Percentiles rank a stretch among this genome's conserved stretches.
Evolutionary conservation across 208 protist genomes (phyloP).

Genomic region (Phytomonas sp.): DNA sequence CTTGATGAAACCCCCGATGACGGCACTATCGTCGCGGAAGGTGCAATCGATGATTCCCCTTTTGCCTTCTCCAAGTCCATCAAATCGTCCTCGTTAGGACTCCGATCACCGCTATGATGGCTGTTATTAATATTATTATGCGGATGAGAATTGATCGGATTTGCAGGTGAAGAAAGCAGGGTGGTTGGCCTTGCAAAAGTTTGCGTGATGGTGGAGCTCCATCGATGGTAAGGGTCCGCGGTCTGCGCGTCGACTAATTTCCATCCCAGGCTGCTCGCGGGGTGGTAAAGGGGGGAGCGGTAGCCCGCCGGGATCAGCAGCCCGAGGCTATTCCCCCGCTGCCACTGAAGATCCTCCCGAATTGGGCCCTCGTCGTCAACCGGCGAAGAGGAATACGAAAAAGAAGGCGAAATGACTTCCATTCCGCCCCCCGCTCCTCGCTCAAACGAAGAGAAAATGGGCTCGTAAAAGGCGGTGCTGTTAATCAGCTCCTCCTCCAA

Average conservation of each 20-base stretch:
- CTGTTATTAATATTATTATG: slow-evolving; percentile 6
- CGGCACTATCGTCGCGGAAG: background rate
- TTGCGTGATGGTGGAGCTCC: slow-evolving; percentile 19
- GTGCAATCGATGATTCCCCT: background rate
- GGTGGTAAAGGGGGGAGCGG: slow-evolving; percentile 26
- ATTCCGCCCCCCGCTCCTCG: slow-evolving; percentile 1
- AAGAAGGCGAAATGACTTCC: background rate
- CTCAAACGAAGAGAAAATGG: background rate
- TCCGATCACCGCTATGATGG: slow-evolving; percentile 3
- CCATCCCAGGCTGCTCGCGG: background rate
- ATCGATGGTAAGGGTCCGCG: slow-evolving; percentile 44
- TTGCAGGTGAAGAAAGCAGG: too few species aligned
- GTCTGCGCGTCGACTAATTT: slow-evolving; percentile 8
- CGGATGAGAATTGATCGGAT: background rate
- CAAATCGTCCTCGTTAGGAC: background rate
- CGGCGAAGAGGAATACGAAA: background rate
- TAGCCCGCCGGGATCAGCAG: slow-evolving; percentile 32
- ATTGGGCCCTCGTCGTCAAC: slow-evolving; percentile 17
- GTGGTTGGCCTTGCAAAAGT: background rate
- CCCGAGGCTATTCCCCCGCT: slow-evolving; percentile 38
- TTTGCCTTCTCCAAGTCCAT: background rate
- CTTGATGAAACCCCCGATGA: background rate
- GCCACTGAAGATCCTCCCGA: slow-evolving; percentile 25
- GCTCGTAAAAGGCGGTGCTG: slow-evolving; percentile 26
- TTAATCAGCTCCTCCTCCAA: slow-evolving; percentile 68